phyloP scores from a whole-genome alignment of 164 flowering plant species.

The Tetracentron sinense region DNA sequence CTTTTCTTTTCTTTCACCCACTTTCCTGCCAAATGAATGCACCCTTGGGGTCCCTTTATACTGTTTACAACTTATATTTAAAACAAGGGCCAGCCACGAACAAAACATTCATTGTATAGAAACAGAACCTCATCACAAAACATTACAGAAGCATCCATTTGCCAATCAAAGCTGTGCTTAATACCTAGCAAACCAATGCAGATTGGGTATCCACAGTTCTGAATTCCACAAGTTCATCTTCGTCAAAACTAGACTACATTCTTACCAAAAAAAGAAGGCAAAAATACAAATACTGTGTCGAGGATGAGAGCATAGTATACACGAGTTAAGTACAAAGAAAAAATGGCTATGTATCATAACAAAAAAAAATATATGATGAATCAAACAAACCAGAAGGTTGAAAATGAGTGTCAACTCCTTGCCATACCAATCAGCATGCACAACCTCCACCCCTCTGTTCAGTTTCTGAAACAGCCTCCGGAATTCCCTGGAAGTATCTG shows the following conservation, averaged over 20 bases:
- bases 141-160: background rate
- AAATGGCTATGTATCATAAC: conserved; percentile 8
- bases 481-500: conserved; percentile 90
- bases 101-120: background rate
- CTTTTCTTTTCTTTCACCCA: too few relatives aligned
- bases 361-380: conserved; percentile 4
- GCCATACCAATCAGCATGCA: conserved; percentile 47
- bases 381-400: conserved; percentile 6
- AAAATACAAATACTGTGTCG: background rate
- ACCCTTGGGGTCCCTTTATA: too few relatives aligned
- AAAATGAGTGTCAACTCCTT: conserved; percentile 2
- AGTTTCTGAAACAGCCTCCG: conserved; percentile 65
- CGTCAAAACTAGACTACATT: background rate
- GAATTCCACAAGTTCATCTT: background rate
- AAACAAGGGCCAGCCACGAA: too few relatives aligned
- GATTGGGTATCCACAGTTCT: too few relatives aligned
- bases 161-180: background rate
- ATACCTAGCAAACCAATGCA: too few relatives aligned
- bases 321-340: conserved; percentile 4
- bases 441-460: conserved; percentile 78
- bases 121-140: background rate
- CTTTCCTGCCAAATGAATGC: too few relatives aligned
- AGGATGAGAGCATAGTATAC: conserved; percentile 4
- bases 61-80: too few relatives aligned
- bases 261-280: background rate